These are phyloP conservation scores for Tetrahymena borealis DNA, from an alignment of 73 alveolate species.

Conservation along the genomic window DNA sequence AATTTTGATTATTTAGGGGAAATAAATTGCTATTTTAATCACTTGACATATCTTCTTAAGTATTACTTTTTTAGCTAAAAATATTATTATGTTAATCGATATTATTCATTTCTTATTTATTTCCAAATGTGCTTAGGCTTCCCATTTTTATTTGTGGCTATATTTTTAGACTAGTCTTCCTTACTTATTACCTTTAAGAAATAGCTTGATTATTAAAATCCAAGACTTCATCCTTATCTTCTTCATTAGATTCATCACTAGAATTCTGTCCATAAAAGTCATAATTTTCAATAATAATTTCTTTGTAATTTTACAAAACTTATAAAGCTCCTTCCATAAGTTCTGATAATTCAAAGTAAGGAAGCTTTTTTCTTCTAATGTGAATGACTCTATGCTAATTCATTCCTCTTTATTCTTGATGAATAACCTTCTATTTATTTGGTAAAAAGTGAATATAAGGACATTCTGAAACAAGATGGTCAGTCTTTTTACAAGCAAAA, in stretches of 20 bases:
- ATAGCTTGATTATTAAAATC: too few species aligned
- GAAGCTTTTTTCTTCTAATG: not conserved
- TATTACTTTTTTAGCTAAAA: too few species aligned
- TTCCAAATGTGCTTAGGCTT: too few species aligned
- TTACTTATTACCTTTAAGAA: too few species aligned
- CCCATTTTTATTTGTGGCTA: too few species aligned
- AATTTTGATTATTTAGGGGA: too few species aligned
- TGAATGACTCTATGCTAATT: not conserved
- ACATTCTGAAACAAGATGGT: not conserved
- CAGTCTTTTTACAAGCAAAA: not conserved
- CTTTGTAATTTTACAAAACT: not conserved
- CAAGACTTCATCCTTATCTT: not conserved
- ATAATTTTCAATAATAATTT: not conserved
- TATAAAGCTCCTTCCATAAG: not conserved
- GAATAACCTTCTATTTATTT: not conserved
- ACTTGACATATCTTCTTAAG: too few species aligned
- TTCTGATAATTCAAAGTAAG: not conserved
- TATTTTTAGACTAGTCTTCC: too few species aligned
- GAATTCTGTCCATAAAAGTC: not conserved
- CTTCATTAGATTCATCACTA: not conserved
- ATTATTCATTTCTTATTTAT: too few species aligned
- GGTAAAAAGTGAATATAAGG: not conserved
- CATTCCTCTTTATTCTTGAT: not conserved
- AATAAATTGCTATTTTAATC: too few species aligned
- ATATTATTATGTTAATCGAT: too few species aligned